Evolutionary conservation across 139 green algal genomes (phyloP).

Genomic region (Coelastrella sp.): DNA sequence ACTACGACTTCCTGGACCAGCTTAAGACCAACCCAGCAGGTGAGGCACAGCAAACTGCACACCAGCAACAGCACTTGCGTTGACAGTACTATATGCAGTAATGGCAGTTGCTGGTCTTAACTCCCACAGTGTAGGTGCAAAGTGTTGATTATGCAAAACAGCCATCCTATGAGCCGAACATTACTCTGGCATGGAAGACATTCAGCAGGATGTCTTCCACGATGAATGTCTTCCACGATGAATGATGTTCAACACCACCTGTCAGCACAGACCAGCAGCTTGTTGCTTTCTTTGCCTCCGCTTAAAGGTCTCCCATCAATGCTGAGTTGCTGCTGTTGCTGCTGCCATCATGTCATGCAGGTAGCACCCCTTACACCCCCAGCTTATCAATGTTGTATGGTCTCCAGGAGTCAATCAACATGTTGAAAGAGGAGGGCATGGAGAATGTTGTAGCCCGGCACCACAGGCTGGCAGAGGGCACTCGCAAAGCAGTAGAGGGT

Average conservation of each 20-base stretch:
- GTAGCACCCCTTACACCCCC: slow-evolving; percentile 86
- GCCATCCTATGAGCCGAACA: too few relatives aligned
- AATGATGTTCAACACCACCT: too few relatives aligned
- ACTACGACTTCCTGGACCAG: slow-evolving; percentile 92
- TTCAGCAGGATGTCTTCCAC: too few relatives aligned
- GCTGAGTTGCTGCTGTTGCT: too few relatives aligned
- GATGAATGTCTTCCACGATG: too few relatives aligned
- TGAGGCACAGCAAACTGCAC: slow-evolving; percentile 1
- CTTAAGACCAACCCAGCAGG: slow-evolving; percentile 71
- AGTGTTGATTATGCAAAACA: too few relatives aligned
- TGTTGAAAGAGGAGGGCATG: slow-evolving; percentile 87
- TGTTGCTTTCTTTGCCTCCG: too few relatives aligned
- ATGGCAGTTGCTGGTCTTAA: not conserved
- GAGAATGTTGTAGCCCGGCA: slow-evolving; percentile 90
- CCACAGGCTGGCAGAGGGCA: slow-evolving; percentile 83
- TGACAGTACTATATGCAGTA: not conserved
- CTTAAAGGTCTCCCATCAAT: too few relatives aligned
- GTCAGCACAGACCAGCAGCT: too few relatives aligned
- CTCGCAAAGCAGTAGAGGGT: slow-evolving; percentile 83
- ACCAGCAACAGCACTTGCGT: not conserved
- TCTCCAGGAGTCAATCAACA: slow-evolving; percentile 77
- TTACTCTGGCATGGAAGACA: too few relatives aligned
- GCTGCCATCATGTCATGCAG: slow-evolving; percentile 20
- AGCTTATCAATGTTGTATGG: slow-evolving; percentile 93
- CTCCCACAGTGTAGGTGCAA: too few relatives aligned